Evolutionary conservation across 495 filamentous ascomycete species (phyloP), one percentile per base, ranked within the genome.

Genomic region (Lichenothelia convexa): DNA sequence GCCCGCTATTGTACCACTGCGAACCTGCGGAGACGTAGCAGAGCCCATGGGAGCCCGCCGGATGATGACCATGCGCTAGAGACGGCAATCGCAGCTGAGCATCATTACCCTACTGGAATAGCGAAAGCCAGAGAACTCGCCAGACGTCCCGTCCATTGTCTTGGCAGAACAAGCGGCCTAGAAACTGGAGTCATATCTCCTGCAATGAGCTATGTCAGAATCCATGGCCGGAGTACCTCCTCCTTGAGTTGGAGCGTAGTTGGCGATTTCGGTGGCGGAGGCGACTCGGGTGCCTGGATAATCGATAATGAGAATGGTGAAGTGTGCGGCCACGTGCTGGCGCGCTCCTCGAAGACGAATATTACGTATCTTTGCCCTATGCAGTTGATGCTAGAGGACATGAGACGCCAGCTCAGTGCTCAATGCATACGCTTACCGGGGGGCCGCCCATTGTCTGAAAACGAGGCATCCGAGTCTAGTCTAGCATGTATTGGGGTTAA

Each of bases 281-380:
- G 87, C 15, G 86, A 95, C 51, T 86, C 78, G 8, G 87, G 87
- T 12, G 84, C 87, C 13, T 94, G 87, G 87, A 70, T 95, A 12
- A 75, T 93, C 38, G 80, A 91, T 43, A 79, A 82, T 38, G 65
- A 69, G 5, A 62, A 71, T 13, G 82, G 82, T n/a, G 69, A 70
- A 20, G 74, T 93, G 3, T 85, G 80, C 51, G 87, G 86, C 12
- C 85, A 93, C 44, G 80, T 95, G 11, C 63, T 94, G 8, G 87
- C 87, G 6, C 91, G 78, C 71, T 84, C 73, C 36, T 68, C 71
- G 35, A 70, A 70, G 40, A 83, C 70, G 46, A 65, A 70, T 42
- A 73, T 77, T 21, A 80, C 81, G 6, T 93, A 89, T 57, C 85
- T 95, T 42, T 80, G 80, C 39, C 87, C 87, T 2, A 95, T 95